These are phyloP conservation scores for Cordyceps farinosa DNA, from an alignment of 2,329 filamentous ascomycete species.

Conservation along the genomic window DNA sequence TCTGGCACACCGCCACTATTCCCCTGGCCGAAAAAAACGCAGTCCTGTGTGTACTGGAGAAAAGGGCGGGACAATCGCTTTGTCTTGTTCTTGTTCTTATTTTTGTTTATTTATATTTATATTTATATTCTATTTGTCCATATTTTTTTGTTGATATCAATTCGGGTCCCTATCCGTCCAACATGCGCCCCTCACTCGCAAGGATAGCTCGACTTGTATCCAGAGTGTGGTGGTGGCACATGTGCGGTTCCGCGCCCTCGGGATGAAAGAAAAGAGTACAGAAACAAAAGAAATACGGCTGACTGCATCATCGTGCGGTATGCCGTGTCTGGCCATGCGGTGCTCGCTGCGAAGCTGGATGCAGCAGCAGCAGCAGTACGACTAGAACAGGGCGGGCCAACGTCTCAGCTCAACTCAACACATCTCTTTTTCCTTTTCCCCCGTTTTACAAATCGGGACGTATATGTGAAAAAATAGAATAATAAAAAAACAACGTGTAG, in stretches of 20 bases:
- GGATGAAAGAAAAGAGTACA: background rate
- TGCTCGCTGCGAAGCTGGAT: background rate
- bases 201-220: conserved; percentile 5
- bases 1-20: conserved; percentile 9
- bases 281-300: background rate
- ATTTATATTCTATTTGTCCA: background rate
- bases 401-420: too few relatives aligned
- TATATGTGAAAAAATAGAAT: too few relatives aligned
- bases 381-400: too few relatives aligned
- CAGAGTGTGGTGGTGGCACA: background rate
- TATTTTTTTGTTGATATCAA: background rate
- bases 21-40: too few relatives aligned
- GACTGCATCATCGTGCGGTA: conserved; percentile 12
- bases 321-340: conserved; percentile 4
- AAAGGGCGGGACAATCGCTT: background rate
- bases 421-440: too few relatives aligned
- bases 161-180: background rate
- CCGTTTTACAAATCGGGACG: too few relatives aligned
- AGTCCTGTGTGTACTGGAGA: background rate
- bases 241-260: background rate
- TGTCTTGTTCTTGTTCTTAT: background rate
- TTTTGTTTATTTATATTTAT: background rate
- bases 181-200: background rate
- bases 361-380: background rate
- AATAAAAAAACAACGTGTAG: too few relatives aligned